Base-by-base conservation (phyloP, 2,329 filamentous ascomycete species). In the Boeremia exigua region DNA sequence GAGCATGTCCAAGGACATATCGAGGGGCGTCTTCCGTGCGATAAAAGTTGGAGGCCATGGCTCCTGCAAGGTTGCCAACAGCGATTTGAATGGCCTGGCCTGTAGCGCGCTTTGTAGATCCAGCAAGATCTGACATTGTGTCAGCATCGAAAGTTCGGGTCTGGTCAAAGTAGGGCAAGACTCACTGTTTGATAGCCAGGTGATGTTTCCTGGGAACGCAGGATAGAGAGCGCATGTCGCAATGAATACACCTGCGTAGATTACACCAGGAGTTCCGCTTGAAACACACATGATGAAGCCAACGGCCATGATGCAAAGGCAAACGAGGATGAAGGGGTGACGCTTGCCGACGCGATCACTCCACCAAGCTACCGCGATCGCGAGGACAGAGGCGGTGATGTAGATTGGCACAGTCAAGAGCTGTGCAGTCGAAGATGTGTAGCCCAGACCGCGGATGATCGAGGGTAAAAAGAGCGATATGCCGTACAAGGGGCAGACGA, bases 31-130 rank as follows among this genome's bases (percentile, higher is more conserved):
- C 82, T 44, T 75, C 65, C 0, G 70, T 55, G 10, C 87, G 81
- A 64, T 91, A 91, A 64, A 91, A 90, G 65, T 91, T 91, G 5
- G 86, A 87, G 0, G 87, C 86, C 83, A 90, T 88, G 1, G 87
- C 88, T 49, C 71, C 69, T 23, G 67, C 68, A 75, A 80, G 59
- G 58, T 82, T 82, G 3, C 81, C 81, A 10, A 82, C 63, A 2
- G 74, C 77, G 47, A 84, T 78, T 67, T 83, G 80, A 15, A 81
- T 77, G 4, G 76, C 78, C 23, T 81, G 76, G 3, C 78, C 76
- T 23, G 81, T 77, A 2, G 81, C 77, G 44, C 79, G 77, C 69
- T 84, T 85, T 62, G 80, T 83, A 36, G 78, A 78, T 2, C 82
- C 82, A 2, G 79, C 76, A 3, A 84, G 60, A 56, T 84, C 83